These are phyloP conservation scores for Suaeda aralocaspica DNA, from an alignment of 148 eudicot genomes.

Conservation along the genomic window DNA sequence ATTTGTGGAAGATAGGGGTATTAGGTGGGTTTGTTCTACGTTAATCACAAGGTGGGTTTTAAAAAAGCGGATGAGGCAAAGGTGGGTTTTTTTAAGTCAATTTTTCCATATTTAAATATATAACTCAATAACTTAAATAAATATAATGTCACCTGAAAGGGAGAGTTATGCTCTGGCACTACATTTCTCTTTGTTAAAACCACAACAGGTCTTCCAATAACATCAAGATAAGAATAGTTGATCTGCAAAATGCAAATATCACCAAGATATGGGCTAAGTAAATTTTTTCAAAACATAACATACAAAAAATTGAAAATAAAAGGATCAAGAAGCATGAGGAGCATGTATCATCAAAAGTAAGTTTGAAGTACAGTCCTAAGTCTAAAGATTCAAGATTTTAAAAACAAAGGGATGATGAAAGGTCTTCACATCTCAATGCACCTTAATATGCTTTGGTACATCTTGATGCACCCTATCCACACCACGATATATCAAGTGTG, in stretches of 20 bases:
- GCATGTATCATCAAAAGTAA: neutral
- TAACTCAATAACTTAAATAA: neutral
- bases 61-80: too few species aligned
- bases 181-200: constrained; percentile 82
- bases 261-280: neutral
- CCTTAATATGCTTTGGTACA: too few species aligned
- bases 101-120: constrained; percentile 2
- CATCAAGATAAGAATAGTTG: constrained; percentile 85
- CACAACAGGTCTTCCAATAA: constrained; percentile 85
- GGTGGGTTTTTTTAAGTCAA: too few species aligned
- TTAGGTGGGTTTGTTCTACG: too few species aligned
- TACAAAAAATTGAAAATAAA: too few species aligned
- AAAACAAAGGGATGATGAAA: too few species aligned
- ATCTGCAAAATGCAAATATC: constrained; percentile 74
- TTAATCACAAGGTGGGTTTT: too few species aligned
- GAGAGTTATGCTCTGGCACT: constrained; percentile 85
- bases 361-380: neutral
- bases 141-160: constrained; percentile 65
- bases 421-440: too few species aligned
- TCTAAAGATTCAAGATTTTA: too few species aligned
- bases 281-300: neutral
- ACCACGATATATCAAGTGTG: too few species aligned
- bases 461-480: too few species aligned
- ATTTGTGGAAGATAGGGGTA: too few species aligned
- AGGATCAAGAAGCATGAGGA: neutral